Evolutionary conservation across 2,329 filamentous ascomycete species (phyloP).

Genomic region (Aspergillus quadricinctus): DNA sequence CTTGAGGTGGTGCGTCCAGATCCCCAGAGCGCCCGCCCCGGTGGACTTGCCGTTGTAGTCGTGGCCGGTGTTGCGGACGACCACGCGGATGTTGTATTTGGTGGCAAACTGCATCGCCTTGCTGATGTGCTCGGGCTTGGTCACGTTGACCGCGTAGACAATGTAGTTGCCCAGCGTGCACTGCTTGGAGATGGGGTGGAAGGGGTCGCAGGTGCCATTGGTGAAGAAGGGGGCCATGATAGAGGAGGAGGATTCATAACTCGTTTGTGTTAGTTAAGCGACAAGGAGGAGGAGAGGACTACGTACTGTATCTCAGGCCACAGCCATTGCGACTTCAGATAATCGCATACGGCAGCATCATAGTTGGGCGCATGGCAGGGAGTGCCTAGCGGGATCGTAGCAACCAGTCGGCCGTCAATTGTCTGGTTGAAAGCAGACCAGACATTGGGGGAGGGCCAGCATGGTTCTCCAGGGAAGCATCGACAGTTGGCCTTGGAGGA

Average conservation of each 20-base stretch:
- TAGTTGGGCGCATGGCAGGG: slow-evolving; percentile 51
- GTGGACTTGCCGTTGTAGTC: slow-evolving; percentile 53
- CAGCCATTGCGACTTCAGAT: slow-evolving; percentile 43
- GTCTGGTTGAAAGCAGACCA: slow-evolving; percentile 53
- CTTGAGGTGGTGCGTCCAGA: slow-evolving; percentile 34
- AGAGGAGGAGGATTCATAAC: slow-evolving; percentile 55
- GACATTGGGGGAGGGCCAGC: slow-evolving; percentile 47
- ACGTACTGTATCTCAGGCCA: slow-evolving; percentile 43
- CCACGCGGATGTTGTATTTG: slow-evolving; percentile 48
- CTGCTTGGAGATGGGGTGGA: slow-evolving; percentile 25
- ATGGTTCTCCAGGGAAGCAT: slow-evolving; percentile 50
- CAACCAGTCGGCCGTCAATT: slow-evolving; percentile 49
- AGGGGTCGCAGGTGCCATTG: slow-evolving; percentile 43
- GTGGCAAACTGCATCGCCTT: slow-evolving; percentile 38
- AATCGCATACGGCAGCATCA: slow-evolving; percentile 42
- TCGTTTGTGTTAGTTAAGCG: slow-evolving; percentile 17
- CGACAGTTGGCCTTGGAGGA: slow-evolving; percentile 31
- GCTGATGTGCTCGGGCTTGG: slow-evolving; percentile 20
- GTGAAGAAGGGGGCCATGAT: slow-evolving; percentile 38
- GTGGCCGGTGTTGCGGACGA: slow-evolving; percentile 43
- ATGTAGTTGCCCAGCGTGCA: slow-evolving; percentile 28
- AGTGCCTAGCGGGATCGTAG: slow-evolving; percentile 50
- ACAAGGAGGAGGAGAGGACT: too few relatives aligned
- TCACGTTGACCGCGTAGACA: slow-evolving; percentile 35
- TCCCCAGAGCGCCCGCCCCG: slow-evolving; percentile 49